Evolutionary conservation across 768 basidiomycete species (phyloP), one percentile per base, ranked within the genome.

Genomic region (Stropharia rugosoannulata): DNA sequence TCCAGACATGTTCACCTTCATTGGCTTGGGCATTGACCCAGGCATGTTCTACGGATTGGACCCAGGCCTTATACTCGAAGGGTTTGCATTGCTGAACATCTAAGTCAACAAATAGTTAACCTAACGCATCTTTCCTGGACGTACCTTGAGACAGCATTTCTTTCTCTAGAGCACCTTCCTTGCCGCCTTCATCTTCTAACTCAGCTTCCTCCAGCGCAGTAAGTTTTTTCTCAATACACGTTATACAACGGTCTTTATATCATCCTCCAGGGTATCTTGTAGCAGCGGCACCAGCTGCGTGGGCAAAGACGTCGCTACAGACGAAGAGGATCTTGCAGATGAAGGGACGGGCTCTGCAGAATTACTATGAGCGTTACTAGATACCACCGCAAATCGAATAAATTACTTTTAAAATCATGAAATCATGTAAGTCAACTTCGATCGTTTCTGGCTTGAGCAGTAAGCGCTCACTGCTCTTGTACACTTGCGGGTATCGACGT

Each of bases 331-430:
- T 41, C 97, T 81, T 1, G 95, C 93, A 9, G 96, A 96, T 0
- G 97, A 97, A 0, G 97, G 97, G 0, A 98, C 88, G 25, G 98
- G 79, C 68, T 95, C 96, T 98, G 29, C 32, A 7, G 27, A 29
- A 29, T 4, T 4, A 29, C 27, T 4, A 29, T 35, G 6, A 51
- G 35, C 43, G 58, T 48, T 43, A 39, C 12, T 5, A 50, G 51
- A n/a, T 22, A 1, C 29, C 19, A 25, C 13, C 45, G 25, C 29
- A 40, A 57, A 40, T 55, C 38, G 49, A 57, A 51, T n/a, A 27
- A 75, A 87, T 50, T 63, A 97, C 96, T 96, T 72, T 97, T 94
- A 54, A 93, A 64, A 96, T 89, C 93, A 98, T 93, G 67, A 99
- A 99, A 68, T 99, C 97, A 40, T 92, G 80, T 48, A 97, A 77